Evolutionary conservation across 768 basidiomycete genomes (phyloP).

Genomic region (Amanita phalloides): DNA sequence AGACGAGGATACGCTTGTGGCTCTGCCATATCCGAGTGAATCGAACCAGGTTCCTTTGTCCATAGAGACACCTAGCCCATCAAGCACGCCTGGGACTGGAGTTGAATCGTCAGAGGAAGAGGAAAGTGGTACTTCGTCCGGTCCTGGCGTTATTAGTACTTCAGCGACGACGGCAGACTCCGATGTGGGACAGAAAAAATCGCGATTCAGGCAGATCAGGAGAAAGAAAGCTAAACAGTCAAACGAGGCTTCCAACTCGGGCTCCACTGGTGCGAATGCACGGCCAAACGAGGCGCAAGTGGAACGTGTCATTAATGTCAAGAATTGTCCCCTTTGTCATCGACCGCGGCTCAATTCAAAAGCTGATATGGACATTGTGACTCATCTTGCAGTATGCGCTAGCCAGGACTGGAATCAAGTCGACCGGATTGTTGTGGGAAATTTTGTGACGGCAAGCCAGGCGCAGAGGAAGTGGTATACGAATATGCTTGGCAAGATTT

Average conservation of each 20-base stretch:
- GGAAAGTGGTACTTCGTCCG: slow-evolving; percentile 2
- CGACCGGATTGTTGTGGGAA: slow-evolving; percentile 82
- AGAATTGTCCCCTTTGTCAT: slow-evolving; percentile 90
- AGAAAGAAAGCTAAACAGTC: slow-evolving; percentile 6
- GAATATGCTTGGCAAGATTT: slow-evolving; percentile 78
- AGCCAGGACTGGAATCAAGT: slow-evolving; percentile 88
- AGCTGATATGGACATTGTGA: slow-evolving; percentile 90
- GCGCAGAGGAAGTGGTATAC: slow-evolving; percentile 98
- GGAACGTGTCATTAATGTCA: slow-evolving; percentile 91
- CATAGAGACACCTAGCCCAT: too few relatives aligned
- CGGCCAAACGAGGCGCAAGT: slow-evolving; percentile 26
- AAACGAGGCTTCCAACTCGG: background rate
- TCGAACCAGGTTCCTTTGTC: slow-evolving; percentile 20
- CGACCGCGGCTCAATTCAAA: slow-evolving; percentile 76
- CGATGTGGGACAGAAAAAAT: slow-evolving; percentile 9
- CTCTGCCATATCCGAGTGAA: slow-evolving; percentile 28
- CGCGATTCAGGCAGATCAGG: slow-evolving; percentile 13
- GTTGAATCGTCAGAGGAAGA: slow-evolving; percentile 4
- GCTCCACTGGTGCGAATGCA: background rate
- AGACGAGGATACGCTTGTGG: slow-evolving; percentile 2
- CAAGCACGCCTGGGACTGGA: slow-evolving; percentile 8
- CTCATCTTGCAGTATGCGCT: slow-evolving; percentile 94
- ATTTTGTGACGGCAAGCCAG: slow-evolving; percentile 89
- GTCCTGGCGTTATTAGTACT: background rate
- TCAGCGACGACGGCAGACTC: background rate